phyloP scores from a whole-genome alignment of 2,329 filamentous ascomycete genomes.

The Podosphaera leucotricha region DNA sequence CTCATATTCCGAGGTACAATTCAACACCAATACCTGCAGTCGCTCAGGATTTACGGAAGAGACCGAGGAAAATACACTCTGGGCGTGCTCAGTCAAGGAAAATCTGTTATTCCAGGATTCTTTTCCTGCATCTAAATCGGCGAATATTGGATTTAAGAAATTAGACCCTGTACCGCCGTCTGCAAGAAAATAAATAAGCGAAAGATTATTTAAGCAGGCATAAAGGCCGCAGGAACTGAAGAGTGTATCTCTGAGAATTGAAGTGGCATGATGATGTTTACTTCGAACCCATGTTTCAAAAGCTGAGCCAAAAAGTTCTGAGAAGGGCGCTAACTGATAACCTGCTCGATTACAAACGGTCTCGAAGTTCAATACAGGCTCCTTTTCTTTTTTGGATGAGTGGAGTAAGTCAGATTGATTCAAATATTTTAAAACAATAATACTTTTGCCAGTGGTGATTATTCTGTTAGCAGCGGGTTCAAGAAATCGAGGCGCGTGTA shows the following conservation, averaged over 20 bases:
- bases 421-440: conserved; percentile 58
- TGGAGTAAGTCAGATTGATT: conserved; percentile 24
- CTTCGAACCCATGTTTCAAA: conserved; percentile 58
- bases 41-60: conserved; percentile 32
- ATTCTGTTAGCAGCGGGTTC: conserved; percentile 45
- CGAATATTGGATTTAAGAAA: conserved; percentile 49
- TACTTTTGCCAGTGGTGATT: conserved; percentile 72
- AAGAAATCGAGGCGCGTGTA: conserved; percentile 55
- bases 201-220: conserved; percentile 39
- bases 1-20: conserved; percentile 17
- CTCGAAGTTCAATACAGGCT: conserved; percentile 30
- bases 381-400: conserved; percentile 16
- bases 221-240: conserved; percentile 46
- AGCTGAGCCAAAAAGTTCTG: conserved; percentile 46
- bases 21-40: conserved; percentile 32
- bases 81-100: conserved; percentile 52
- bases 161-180: conserved; percentile 44
- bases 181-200: conserved; percentile 51
- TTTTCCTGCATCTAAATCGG: conserved; percentile 40
- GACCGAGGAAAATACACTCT: conserved; percentile 38
- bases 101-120: conserved; percentile 59
- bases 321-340: conserved; percentile 37
- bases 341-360: conserved; percentile 26
- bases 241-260: conserved; percentile 39
- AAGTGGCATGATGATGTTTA: conserved; percentile 47